Evolutionary conservation across 23 red algal species (phyloP).

Genomic region (Chondrus crispus): DNA sequence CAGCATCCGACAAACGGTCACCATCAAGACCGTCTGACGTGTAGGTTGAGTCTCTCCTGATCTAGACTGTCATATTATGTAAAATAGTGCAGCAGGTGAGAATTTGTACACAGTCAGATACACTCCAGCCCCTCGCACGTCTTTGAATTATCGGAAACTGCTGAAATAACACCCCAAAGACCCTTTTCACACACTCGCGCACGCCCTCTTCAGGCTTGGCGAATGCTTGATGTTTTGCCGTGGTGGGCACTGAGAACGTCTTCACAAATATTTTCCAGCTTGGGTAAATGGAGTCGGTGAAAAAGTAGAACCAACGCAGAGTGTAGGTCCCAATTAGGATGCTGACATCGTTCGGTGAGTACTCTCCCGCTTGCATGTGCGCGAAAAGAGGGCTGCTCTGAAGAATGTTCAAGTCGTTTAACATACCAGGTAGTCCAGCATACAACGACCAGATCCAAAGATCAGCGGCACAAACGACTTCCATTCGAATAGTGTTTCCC

Average conservation of each 20-base stretch:
- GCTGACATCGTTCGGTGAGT: not conserved
- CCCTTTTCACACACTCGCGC: constrained; percentile 21
- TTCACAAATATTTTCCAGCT: constrained; percentile 16
- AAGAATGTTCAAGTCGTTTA: constrained; percentile 46
- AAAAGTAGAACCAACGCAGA: constrained; percentile 19
- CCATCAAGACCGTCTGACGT: too few relatives aligned
- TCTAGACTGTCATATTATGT: not conserved
- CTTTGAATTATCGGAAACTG: not conserved
- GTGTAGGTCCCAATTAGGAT: not conserved
- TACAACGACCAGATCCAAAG: not conserved
- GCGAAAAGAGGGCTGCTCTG: not conserved
- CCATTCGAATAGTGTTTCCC: not conserved
- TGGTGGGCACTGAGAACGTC: not conserved
- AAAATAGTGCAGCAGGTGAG: not conserved
- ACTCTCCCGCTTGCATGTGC: not conserved
- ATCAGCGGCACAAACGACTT: not conserved
- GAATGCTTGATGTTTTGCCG: not conserved
- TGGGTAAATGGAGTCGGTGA: constrained; percentile 33
- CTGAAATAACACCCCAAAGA: constrained; percentile 16
- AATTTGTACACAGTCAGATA: not conserved
- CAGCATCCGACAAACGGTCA: too few relatives aligned
- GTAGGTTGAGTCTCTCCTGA: too few relatives aligned
- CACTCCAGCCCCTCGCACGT: not conserved
- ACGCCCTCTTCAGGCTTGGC: not conserved
- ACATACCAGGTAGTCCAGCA: constrained; percentile 15